Base-by-base conservation (phyloP, 140 eudicot species). In the Senecio squalidus region DNA sequence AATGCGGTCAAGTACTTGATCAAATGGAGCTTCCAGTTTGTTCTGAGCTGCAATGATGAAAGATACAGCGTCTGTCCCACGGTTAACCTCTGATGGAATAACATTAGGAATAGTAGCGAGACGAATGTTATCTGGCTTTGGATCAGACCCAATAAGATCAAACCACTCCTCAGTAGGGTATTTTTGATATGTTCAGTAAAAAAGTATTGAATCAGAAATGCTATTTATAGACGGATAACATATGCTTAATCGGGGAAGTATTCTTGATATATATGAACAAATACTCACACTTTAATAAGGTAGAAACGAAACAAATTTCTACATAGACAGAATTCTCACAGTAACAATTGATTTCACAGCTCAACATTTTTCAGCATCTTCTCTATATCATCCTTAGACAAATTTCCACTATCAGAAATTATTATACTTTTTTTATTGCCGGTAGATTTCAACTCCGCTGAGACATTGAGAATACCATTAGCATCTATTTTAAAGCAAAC, bases 71-170 rank as follows among this genome's bases (percentile, higher is more conserved):
- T 73, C 64, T 1, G 45, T 69, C 18, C 62, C 76, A 10, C 79
- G 76, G 10, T 56, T 59, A 0, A 29, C 22, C 75, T 78, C 79
- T 1, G 80, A 78, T 1, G 84, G 80, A 3, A 78, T 2, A 3
- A 78, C 84, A 28, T 78, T 75, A 4, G 84, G 84, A 2, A 78
- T 30, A 4, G 80, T 46, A 11, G 33, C 57, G 62, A 78, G 68
- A 4, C 67, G 66, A 16, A 73, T 22, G 57, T 63, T 69, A 11
- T 45, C 60, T 33, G 17, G 52, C 48, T 62, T 52, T 10, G 40
- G 51, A 17, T 67, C 76, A 34, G 76, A 38, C 15, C 65, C 43
- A 33, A 39, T 52, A 16, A 66, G 31, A 5, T 23, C 29, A 6
- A 55, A 67, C 77, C 72, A 63, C 13, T 64, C 71, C 26, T 64